Percentiles rank a stretch among this genome's conserved stretches.
Evolutionary conservation across 1,139 yeast genomes (phyloP).

Genomic region (Geotrichum klebahnii): DNA sequence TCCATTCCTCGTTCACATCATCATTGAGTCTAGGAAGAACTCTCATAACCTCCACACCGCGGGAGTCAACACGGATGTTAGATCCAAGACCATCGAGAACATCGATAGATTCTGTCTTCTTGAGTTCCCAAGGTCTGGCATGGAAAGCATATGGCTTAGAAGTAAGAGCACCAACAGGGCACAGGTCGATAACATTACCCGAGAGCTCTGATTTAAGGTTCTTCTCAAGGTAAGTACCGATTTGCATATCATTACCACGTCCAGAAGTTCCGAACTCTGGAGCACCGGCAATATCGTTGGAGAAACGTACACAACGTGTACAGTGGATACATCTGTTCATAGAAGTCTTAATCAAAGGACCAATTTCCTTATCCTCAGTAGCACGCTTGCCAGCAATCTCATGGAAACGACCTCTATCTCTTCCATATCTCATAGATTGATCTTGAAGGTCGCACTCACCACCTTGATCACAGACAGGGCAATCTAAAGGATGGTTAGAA

Average conservation of each 20-base stretch:
- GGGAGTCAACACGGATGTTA: constrained; percentile 75
- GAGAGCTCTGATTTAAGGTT: constrained; percentile 81
- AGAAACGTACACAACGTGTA: constrained; percentile 84
- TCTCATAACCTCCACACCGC: constrained; percentile 87
- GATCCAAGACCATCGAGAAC: constrained; percentile 83
- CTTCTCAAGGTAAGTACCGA: constrained; percentile 83
- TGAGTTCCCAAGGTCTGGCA: constrained; percentile 92
- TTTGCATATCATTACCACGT: constrained; percentile 88
- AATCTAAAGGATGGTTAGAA: constrained; percentile 87
- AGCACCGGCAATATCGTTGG: constrained; percentile 90
- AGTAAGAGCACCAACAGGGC: constrained; percentile 91
- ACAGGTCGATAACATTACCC: constrained; percentile 81
- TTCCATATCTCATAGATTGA: constrained; percentile 77
- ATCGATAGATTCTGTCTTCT: constrained; percentile 83
- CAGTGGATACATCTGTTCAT: constrained; percentile 94
- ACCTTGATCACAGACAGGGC: constrained; percentile 93
- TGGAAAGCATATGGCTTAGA: constrained; percentile 86
- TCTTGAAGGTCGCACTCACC: constrained; percentile 93
- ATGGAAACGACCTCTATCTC: constrained; percentile 79
- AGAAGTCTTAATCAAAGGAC: constrained; percentile 83
- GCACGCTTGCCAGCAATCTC: constrained; percentile 86
- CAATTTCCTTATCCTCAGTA: constrained; percentile 84
- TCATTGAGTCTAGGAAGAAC: constrained; percentile 83
- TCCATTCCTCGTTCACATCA: constrained; percentile 89
- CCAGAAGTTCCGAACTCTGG: constrained; percentile 88